Evolutionary conservation across 257 asterid genomes (phyloP).

Genomic region (Eucommia ulmoides): DNA sequence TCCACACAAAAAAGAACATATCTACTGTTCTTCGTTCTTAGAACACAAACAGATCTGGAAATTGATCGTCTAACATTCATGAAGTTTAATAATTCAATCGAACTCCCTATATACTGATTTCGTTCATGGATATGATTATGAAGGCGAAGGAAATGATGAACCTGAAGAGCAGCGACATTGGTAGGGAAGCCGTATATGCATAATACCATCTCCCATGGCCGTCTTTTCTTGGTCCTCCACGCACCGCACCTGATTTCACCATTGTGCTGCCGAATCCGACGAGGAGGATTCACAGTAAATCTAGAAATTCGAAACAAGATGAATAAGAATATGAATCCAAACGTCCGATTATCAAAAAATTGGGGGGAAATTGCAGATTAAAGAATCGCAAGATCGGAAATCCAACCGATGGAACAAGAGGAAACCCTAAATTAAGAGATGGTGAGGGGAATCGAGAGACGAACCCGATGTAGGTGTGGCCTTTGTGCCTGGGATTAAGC

Average conservation of each 20-base stretch:
- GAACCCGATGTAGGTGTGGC: conserved; percentile 86
- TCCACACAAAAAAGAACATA: background rate
- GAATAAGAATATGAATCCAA: background rate
- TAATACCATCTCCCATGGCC: conserved; percentile 98
- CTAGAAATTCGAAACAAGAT: conserved; percentile 15
- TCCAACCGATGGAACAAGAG: background rate
- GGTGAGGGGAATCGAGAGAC: background rate
- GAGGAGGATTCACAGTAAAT: conserved; percentile 75
- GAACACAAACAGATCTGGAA: background rate
- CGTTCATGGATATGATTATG: background rate
- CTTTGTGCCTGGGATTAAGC: conserved; percentile 71
- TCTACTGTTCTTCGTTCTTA: background rate
- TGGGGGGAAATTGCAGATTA: background rate
- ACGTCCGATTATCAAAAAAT: background rate
- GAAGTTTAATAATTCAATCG: background rate
- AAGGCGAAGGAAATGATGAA: conserved; percentile 5
- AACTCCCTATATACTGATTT: background rate
- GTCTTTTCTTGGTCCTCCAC: conserved; percentile 65
- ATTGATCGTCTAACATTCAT: background rate
- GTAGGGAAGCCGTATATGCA: conserved; percentile 94
- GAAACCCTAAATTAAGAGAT: background rate
- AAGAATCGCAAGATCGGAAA: background rate
- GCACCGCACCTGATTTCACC: conserved; percentile 84
- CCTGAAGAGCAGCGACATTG: conserved; percentile 88
- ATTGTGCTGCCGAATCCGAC: conserved; percentile 93